Evolutionary conservation across 192 early-diverging fungal genomes (phyloP), one percentile per base, ranked within the genome.

Genomic region (Podila verticillata): DNA sequence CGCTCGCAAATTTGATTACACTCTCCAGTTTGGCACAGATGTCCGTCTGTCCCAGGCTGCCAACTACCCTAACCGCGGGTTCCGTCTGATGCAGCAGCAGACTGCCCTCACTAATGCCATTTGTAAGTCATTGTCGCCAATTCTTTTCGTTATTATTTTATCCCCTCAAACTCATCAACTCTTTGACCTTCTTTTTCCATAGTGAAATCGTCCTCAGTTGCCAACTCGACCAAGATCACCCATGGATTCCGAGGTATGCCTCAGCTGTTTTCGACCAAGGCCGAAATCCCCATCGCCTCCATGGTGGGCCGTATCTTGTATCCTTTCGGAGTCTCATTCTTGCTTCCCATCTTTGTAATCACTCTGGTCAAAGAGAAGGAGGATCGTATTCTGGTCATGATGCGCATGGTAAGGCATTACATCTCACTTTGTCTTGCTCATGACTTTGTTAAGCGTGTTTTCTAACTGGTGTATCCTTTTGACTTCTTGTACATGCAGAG

Each of bases 311-410:
- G 87, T 26, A 86, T 91, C 31, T 57, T 94, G 57, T 94, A 87
- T 74, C 93, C 93, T 13, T 94, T 92, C 63, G 93, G 90, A 5
- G 83, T 94, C 7, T 86, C 84, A 3, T 94, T 94, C 78, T 58
- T 94, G 73, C 67, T 94, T 3, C 92, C 91, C 5, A 91, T 92
- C 30, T 94, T 94, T 74, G 88, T 88, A 0, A 87, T 93, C 36
- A 89, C 72, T 24, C 68, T 94, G 31, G 91, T 93, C 57, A 82
- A 87, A 65, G 92, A 94, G 74, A 93, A 94, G 83, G 92, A 94
- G 59, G 87, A 87, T 19, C 70, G 89, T 30, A 89, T 91, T 61
- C 68, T 91, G 20, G 85, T 88, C 10, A 93, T 93, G 92, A 93
- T 93, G 92, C 72, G 77, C 65, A 92, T 93, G 90, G 77, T 80